phyloP scores from a whole-genome alignment of 495 filamentous ascomycete genomes.

The Aspergillus wentii region DNA sequence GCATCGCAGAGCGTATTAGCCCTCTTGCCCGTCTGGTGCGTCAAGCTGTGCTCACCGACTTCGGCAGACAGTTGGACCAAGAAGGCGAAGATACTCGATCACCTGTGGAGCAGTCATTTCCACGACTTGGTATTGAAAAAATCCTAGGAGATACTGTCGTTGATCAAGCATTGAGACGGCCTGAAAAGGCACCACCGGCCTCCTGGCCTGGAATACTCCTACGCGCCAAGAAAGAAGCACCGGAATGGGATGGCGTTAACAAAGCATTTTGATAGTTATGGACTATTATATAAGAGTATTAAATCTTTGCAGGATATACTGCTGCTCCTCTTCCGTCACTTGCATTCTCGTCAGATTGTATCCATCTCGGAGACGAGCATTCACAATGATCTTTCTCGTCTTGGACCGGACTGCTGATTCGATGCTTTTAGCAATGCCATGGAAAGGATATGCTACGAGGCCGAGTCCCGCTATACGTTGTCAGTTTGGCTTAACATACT shows the following conservation, averaged over 20 bases:
- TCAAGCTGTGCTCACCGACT: conserved; percentile 35
- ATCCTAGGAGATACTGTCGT: conserved; percentile 42
- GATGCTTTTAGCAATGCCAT: conserved; percentile 23
- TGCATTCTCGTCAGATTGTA: too few relatives aligned
- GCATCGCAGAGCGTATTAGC: conserved; percentile 40
- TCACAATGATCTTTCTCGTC: conserved; percentile 15
- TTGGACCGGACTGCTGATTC: conserved; percentile 16
- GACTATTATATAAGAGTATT: too few relatives aligned
- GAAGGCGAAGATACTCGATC: conserved; percentile 5
- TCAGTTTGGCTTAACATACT: not conserved
- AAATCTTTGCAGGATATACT: too few relatives aligned
- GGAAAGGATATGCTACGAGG: conserved; percentile 19
- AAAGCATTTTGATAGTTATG: conserved; percentile 25
- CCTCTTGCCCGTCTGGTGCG: conserved; percentile 29
- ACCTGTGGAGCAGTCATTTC: conserved; percentile 22
- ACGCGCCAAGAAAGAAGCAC: conserved; percentile 20
- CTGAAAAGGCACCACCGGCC: conserved; percentile 33
- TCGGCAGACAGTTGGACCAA: conserved; percentile 15
- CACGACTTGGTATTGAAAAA: conserved; percentile 38
- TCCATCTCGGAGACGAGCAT: conserved; percentile 13
- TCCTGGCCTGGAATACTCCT: conserved; percentile 31
- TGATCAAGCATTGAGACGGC: conserved; percentile 28
- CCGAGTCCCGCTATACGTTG: conserved; percentile 19
- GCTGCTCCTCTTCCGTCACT: too few relatives aligned
- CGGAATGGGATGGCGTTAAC: conserved; percentile 31